Evolutionary conservation across 129 eudicot species (phyloP), one percentile per base, ranked within the genome.

Genomic region (Silybum marianum): DNA sequence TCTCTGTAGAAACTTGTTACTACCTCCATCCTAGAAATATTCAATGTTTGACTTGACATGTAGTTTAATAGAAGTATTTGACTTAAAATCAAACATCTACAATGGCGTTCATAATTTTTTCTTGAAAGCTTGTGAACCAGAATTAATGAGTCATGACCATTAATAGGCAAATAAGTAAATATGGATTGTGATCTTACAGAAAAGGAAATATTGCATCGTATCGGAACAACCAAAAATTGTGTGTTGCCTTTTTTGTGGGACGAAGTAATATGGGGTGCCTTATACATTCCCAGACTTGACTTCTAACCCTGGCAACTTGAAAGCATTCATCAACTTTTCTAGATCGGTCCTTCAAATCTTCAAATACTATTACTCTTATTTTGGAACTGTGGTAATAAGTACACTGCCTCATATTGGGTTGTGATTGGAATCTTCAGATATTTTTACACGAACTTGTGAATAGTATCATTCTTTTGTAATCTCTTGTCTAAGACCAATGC

Each of bases 31-130:
- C 22, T 18, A 60, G 67, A 60, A 60, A 60, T n/a, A 60, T n/a
- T 9, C 67, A 18, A 60, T 60, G 67, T 60, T 60, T 60, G 67
- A 60, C 67, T 60, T 60, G 67, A 60, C 67, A 60, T 60, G 67
- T 60, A 36, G 66, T 14, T 60, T 60, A 60, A n/a, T 60, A 5
- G 25, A 60, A 60, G 25, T 60, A 9, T 60, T n/a, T 19, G 67
- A 60, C 67, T n/a, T n/a, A 60, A n/a, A n/a, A 60, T 60, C 22
- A 60, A 54, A 60, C n/a, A 60, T 21, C 24, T 18, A 60, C 9
- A 6, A 8, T 60, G 7, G 11, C 67, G 11, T 60, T 60, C 25
- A 7, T n/a, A 60, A 58, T 9, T 18, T 4, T 16, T 16, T 16
- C 4, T 60, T 60, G 60, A n/a, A 19, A 60, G 24, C 67, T 60